Percentiles rank a stretch among this genome's conserved stretches.
phyloP scores from a whole-genome alignment of 768 basidiomycete species.

The Russula virescens region DNA sequence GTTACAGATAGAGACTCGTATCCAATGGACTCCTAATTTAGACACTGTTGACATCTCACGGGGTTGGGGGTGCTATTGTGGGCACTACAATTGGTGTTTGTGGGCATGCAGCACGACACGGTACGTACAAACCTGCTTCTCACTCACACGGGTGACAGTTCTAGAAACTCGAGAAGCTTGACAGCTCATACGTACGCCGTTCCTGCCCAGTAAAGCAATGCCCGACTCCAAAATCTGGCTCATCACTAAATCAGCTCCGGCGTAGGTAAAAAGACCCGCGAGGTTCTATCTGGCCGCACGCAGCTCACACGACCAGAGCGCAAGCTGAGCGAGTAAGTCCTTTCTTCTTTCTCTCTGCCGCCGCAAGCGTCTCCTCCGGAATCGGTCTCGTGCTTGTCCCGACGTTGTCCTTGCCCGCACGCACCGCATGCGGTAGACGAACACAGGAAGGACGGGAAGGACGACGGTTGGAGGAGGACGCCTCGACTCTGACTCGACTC shows the following conservation, averaged over 20 bases:
- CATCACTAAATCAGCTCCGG: neutral
- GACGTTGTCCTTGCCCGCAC: too few species aligned
- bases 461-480: too few species aligned
- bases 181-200: neutral
- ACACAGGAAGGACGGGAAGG: too few species aligned
- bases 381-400: too few species aligned
- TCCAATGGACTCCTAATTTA: conserved; percentile 4
- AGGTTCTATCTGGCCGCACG: too few species aligned
- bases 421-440: too few species aligned
- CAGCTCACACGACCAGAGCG: too few species aligned
- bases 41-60: neutral
- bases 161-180: conserved; percentile 1
- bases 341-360: too few species aligned
- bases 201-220: neutral
- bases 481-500: too few species aligned
- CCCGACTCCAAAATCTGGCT: neutral
- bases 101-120: neutral
- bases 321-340: too few species aligned
- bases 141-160: conserved; percentile 8
- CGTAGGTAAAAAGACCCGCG: too few species aligned
- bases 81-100: conserved; percentile 4
- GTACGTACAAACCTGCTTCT: conserved; percentile 16
- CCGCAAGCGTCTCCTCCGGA: too few species aligned
- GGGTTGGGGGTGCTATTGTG: neutral
- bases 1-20: neutral